These are phyloP conservation scores for Penicillium alfredii DNA, from an alignment of 495 filamentous ascomycete species.

Conservation along the genomic window DNA sequence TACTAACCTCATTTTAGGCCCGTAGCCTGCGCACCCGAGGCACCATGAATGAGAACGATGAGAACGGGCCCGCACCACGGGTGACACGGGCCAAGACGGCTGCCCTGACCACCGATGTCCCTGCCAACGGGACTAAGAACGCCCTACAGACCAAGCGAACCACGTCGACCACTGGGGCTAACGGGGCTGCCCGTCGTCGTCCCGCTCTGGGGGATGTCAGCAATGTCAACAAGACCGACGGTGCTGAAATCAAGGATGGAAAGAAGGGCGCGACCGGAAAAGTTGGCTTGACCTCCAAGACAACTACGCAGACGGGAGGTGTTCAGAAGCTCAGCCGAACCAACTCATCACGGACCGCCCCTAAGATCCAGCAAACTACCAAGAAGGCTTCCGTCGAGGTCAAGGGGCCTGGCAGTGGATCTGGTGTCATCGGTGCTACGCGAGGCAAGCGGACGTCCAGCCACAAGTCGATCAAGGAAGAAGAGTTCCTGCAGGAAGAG, in stretches of 20 bases:
- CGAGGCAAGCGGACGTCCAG: conserved; percentile 53
- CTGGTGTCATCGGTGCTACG: conserved; percentile 54
- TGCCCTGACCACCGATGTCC: conserved; percentile 55
- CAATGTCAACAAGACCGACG: conserved; percentile 80
- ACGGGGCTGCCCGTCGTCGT: conserved; percentile 55
- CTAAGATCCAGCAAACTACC: conserved; percentile 60
- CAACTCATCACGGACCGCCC: conserved; percentile 56
- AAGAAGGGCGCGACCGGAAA: conserved; percentile 65
- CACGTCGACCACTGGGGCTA: conserved; percentile 45
- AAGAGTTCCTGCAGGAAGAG: conserved; percentile 51
- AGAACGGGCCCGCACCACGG: conserved; percentile 74
- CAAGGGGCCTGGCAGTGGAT: conserved; percentile 68
- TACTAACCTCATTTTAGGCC: conserved; percentile 35
- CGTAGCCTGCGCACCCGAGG: conserved; percentile 57
- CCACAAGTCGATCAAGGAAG: conserved; percentile 52
- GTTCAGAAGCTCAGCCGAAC: conserved; percentile 71
- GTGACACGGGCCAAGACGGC: conserved; percentile 90
- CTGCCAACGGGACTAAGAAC: conserved; percentile 58
- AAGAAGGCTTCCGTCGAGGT: conserved; percentile 54
- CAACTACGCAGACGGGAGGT: conserved; percentile 61
- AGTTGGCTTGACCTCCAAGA: conserved; percentile 67
- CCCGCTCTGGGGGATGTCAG: conserved; percentile 87
- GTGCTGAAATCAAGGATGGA: conserved; percentile 49
- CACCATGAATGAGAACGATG: conserved; percentile 87
- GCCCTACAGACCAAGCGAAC: conserved; percentile 70